These are phyloP conservation scores for Euptelea pleiosperma DNA, from an alignment of 164 flowering plant species.

Conservation along the genomic window DNA sequence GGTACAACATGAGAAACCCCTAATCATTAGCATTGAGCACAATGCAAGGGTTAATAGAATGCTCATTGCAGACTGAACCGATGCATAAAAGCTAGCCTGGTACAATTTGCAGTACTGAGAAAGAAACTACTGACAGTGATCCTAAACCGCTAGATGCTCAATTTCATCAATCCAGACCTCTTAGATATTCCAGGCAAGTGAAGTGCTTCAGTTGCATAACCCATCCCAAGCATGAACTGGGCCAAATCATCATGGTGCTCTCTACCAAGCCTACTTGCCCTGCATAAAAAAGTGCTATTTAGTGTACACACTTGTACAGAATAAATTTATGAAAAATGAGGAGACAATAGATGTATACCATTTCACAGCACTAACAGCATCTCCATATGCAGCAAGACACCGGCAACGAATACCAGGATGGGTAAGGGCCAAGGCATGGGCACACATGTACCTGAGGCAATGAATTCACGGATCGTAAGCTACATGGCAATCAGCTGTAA, in stretches of 20 bases:
- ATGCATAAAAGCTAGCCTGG: background rate
- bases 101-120: background rate
- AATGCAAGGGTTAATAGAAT: background rate
- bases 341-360: slow-evolving; percentile 38
- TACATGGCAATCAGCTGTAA: background rate
- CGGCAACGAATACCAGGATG: slow-evolving; percentile 99
- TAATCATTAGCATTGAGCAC: background rate
- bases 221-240: slow-evolving; percentile 98
- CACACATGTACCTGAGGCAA: slow-evolving; percentile 79
- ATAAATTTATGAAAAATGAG: background rate
- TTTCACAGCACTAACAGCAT: slow-evolving; percentile 99
- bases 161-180: slow-evolving; percentile 43
- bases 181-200: slow-evolving; percentile 99
- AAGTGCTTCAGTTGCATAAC: slow-evolving; percentile 97
- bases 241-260: slow-evolving; percentile 99
- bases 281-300: slow-evolving; percentile 25
- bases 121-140: background rate
- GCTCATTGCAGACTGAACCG: background rate
- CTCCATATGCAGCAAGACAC: slow-evolving; percentile 99
- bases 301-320: background rate
- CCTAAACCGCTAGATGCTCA: too few species aligned
- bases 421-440: slow-evolving; percentile 90
- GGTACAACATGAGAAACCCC: background rate
- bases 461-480: slow-evolving; percentile 10
- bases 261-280: slow-evolving; percentile 99